Evolutionary conservation across 495 filamentous ascomycete species (phyloP).

Genomic region (Astrocystis sublimbata): DNA sequence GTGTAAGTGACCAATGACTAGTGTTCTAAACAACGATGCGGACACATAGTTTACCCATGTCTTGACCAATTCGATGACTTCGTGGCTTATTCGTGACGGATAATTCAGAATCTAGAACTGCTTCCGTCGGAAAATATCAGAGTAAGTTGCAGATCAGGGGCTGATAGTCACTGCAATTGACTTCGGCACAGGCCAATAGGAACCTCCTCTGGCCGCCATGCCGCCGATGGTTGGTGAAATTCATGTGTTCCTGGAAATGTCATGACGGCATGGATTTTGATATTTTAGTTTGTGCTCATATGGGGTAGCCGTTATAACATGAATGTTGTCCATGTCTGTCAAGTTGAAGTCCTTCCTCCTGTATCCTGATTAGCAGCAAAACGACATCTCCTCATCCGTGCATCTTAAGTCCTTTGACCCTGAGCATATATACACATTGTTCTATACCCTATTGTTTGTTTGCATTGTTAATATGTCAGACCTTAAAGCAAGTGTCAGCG

Average conservation of each 20-base stretch:
- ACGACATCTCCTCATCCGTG: neutral
- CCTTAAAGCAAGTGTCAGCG: conserved; percentile 56
- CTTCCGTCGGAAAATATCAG: neutral
- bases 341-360: neutral
- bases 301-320: neutral
- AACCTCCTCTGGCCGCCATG: neutral
- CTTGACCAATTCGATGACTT: neutral
- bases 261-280: conserved; percentile 13
- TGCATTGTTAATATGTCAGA: conserved; percentile 55
- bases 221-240: neutral
- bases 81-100: neutral
- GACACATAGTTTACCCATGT: neutral
- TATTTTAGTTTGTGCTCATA: neutral
- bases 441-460: neutral
- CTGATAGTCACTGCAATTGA: too few relatives aligned
- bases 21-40: neutral
- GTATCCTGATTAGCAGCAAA: neutral
- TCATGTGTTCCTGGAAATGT: neutral
- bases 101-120: neutral
- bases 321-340: neutral
- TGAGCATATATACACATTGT: neutral
- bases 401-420: neutral
- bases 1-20: neutral
- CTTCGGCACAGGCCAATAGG: neutral
- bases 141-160: too few relatives aligned